Evolutionary conservation across 2,329 filamentous ascomycete species (phyloP).

Genomic region (Epichloe gansuensis): DNA sequence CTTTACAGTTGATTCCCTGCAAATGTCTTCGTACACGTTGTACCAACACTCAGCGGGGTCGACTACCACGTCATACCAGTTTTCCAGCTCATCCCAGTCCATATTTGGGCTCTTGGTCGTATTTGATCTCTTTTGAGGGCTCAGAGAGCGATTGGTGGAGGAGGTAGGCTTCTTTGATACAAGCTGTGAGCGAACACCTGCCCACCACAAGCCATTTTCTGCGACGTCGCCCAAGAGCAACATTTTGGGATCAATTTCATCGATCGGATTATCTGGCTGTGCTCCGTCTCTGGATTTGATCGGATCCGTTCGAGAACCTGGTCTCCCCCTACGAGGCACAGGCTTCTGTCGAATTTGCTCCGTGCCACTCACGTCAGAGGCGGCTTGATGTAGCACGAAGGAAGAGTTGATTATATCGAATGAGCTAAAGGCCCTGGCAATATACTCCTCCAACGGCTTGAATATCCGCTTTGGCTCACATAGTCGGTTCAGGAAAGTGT

Average conservation of each 20-base stretch:
- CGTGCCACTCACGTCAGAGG: slow-evolving; percentile 10
- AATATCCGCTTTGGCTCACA: slow-evolving; percentile 50
- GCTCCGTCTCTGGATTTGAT: slow-evolving; percentile 6
- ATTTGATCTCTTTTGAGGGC: neutral
- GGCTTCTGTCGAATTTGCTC: slow-evolving; percentile 18
- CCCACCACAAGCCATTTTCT: slow-evolving; percentile 77
- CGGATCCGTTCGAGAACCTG: neutral
- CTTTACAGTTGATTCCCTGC: slow-evolving; percentile 16
- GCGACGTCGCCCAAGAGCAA: slow-evolving; percentile 62
- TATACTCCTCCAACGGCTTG: slow-evolving; percentile 63
- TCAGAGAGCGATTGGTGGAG: neutral
- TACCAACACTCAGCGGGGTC: slow-evolving; percentile 58
- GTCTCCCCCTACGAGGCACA: slow-evolving; percentile 7
- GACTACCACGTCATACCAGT: slow-evolving; percentile 63
- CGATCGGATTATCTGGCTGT: slow-evolving; percentile 11
- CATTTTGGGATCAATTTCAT: slow-evolving; percentile 60
- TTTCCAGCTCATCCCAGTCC: slow-evolving; percentile 57
- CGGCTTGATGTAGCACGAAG: slow-evolving; percentile 44
- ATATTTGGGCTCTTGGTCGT: slow-evolving; percentile 42
- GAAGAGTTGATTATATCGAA: slow-evolving; percentile 64
- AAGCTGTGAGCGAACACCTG: slow-evolving; percentile 32
- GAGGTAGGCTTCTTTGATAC: neutral
- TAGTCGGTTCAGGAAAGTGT: slow-evolving; percentile 1
- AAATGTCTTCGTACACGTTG: slow-evolving; percentile 42
- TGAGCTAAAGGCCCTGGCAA: slow-evolving; percentile 54